Base-by-base conservation (phyloP, 495 filamentous ascomycete genomes). In the Aspergillus saccharolyticus region DNA sequence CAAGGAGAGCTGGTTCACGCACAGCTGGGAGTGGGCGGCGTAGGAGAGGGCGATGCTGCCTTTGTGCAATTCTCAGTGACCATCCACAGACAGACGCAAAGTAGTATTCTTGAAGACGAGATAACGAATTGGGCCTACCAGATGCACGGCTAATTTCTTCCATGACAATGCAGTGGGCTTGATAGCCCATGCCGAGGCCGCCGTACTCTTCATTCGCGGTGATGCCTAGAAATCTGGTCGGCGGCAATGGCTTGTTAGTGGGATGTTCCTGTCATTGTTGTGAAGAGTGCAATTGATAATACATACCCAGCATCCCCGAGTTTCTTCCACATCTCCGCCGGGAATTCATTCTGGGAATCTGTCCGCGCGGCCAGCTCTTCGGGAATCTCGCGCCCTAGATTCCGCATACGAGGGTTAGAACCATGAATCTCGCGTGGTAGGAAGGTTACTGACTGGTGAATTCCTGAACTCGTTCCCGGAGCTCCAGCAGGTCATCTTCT, bases 161-260 rank as follows among this genome's bases (percentile, higher is more conserved):
- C 88, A 98, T 92, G 10, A 97, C 90, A 4, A 96, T 77, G 69
- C 92, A 97, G 67, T 98, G 94, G 25, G 95, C 95, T 71, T 98
- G 95, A 73, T 98, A 98, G 42, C 94, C 94, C 83, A 97, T 85
- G 3, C 81, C 89, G 52, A 97, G 70, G 3, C 94, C 94, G 43
- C 94, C 95, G 52, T 93, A 92, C 44, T 91, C 87, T 70, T 97
- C 93, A 70, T 96, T 90, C 15, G 90, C 95, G 0, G 94, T 98
- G 61, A 97, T 87, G 43, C 94, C 94, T 18, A 98, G 81, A 55
- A 97, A 88, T 3, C 90, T 83, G 45, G 44, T 7, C 0, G 3
- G 9, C 9, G 9, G 6, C 6, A 1, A 53, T 16, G 25, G 49
- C 59, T 44, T 58, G 62, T 65, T 19, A 56, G 53, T 57, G 30